Conservation (phyloP, 176 grass and related monocot genomes). For the Thalia dealbata region DNA sequence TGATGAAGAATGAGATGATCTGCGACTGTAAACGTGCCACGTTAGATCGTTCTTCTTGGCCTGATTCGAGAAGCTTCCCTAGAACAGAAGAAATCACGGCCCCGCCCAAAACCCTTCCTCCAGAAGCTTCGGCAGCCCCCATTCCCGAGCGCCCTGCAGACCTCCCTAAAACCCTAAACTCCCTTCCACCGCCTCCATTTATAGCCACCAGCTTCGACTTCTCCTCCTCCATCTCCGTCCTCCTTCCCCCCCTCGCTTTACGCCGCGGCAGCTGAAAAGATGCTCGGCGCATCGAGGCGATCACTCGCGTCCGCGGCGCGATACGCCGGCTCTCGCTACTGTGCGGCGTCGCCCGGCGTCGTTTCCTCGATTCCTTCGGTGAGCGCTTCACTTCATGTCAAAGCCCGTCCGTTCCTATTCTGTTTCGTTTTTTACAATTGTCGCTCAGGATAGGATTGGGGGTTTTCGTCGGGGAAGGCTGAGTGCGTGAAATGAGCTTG, state of each 20-base stretch:
- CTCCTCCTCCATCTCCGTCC: neutral
- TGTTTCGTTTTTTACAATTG: neutral
- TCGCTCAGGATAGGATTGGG: too few species aligned
- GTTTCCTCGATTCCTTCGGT: neutral
- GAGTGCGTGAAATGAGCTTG: neutral
- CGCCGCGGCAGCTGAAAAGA: conserved; percentile 13
- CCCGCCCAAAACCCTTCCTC: neutral
- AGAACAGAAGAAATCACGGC: neutral
- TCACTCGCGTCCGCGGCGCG: conserved; percentile 36
- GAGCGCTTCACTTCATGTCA: neutral
- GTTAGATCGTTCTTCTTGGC: too few species aligned
- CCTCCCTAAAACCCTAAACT: conserved; percentile 6
- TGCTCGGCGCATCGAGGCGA: conserved; percentile 78
- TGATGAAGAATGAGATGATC: too few species aligned
- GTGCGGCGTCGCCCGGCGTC: conserved; percentile 21
- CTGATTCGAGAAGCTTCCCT: neutral
- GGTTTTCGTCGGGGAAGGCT: too few species aligned
- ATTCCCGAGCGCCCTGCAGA: neutral
- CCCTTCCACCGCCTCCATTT: neutral
- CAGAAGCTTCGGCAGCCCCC: neutral
- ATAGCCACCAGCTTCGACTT: neutral
- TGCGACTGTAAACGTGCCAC: too few species aligned
- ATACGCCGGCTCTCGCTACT: conserved; percentile 23
- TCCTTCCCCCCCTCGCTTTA: neutral
- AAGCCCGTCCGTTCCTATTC: conserved; percentile 7